Evolutionary conservation across 2,329 filamentous ascomycete species (phyloP).

Genomic region (Fusarium foetens): DNA sequence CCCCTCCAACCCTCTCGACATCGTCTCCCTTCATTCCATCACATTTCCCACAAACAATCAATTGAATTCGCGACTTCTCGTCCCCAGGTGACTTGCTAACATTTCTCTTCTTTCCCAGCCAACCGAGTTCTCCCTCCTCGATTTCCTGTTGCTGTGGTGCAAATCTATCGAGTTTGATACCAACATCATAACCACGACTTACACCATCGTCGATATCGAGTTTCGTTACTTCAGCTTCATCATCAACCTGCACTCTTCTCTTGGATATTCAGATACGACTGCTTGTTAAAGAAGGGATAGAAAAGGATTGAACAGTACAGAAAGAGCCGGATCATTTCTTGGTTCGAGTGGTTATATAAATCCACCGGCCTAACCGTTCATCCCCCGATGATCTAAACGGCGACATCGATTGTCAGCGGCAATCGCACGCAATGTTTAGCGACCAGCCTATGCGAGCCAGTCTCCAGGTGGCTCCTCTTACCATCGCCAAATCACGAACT

Average conservation of each 20-base stretch:
- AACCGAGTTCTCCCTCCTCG: slow-evolving; percentile 27
- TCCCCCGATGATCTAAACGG: slow-evolving; percentile 47
- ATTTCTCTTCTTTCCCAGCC: slow-evolving; percentile 32
- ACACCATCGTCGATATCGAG: slow-evolving; percentile 24
- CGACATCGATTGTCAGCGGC: slow-evolving; percentile 40
- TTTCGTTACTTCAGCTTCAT: slow-evolving; percentile 5
- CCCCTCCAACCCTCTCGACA: slow-evolving; percentile 29
- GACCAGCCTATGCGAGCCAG: slow-evolving; percentile 64
- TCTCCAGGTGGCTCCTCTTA: slow-evolving; percentile 69
- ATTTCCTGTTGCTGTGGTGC: slow-evolving; percentile 24
- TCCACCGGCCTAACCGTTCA: slow-evolving; percentile 30
- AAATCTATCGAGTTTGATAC: slow-evolving; percentile 13
- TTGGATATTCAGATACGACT: slow-evolving; percentile 35
- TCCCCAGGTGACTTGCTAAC: slow-evolving; percentile 35
- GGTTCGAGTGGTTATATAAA: slow-evolving; percentile 38
- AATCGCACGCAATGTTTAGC: slow-evolving; percentile 52
- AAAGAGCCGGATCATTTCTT: slow-evolving; percentile 29
- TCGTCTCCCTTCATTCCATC: slow-evolving; percentile 45
- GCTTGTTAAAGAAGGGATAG: slow-evolving; percentile 1
- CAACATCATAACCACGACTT: slow-evolving; percentile 26
- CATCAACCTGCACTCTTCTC: slow-evolving; percentile 15
- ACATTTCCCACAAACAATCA: slow-evolving; percentile 39
- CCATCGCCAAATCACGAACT: slow-evolving; percentile 58
- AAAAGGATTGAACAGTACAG: neutral
- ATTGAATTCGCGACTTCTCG: slow-evolving; percentile 19